Percentiles rank a stretch among this genome's conserved stretches.
phyloP scores from a whole-genome alignment of 73 alveolate genomes.

The Tetrahymena elliotti region DNA sequence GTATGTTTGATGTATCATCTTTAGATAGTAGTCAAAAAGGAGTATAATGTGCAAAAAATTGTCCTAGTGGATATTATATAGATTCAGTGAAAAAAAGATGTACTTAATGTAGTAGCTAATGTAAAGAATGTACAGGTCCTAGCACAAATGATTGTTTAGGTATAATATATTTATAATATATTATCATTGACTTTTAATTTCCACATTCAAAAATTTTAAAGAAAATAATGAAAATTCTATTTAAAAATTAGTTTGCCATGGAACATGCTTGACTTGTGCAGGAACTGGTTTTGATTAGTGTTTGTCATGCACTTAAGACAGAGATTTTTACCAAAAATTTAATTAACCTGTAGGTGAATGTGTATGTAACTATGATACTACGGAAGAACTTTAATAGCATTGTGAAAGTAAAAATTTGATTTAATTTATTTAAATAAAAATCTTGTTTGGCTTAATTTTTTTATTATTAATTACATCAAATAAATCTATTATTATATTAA shows the following conservation, averaged over 20 bases:
- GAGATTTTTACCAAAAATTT: not conserved
- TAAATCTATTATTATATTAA: no score
- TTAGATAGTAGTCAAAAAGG: not conserved
- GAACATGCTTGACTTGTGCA: not conserved
- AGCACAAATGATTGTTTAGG: not conserved
- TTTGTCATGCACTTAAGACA: not conserved
- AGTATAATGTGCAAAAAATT: not conserved
- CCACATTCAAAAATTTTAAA: no score
- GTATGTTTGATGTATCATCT: not conserved
- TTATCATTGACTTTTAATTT: no score
- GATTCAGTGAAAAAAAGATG: not conserved
- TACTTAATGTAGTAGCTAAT: not conserved
- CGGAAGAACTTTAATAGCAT: not conserved
- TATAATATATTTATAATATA: not conserved
- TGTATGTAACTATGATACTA: not conserved
- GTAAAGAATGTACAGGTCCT: not conserved
- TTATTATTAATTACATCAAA: no score
- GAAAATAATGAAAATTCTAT: no score
- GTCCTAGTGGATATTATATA: not conserved
- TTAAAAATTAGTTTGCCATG: not conserved
- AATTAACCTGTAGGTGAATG: not conserved
- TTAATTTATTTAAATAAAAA: no score
- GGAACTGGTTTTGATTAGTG: not conserved
- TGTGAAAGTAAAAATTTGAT: not conserved
- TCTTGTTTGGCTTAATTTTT: no score